These are phyloP conservation scores for Dentipellis fragilis DNA, from an alignment of 768 basidiomycete species.

Conservation along the genomic window DNA sequence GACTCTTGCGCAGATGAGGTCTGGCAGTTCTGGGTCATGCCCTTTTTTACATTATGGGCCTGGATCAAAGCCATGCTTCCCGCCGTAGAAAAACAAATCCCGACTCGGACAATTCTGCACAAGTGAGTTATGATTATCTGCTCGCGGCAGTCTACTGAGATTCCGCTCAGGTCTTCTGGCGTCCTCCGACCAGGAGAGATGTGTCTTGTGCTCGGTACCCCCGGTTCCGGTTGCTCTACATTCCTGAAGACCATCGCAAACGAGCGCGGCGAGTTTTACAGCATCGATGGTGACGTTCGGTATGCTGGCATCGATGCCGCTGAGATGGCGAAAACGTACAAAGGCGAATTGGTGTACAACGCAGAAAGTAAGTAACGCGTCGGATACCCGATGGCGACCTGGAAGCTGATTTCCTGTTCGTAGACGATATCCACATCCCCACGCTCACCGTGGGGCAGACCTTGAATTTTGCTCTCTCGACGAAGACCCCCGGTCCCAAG, in stretches of 20 bases:
- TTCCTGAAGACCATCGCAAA: conserved; percentile 83
- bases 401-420: conserved; percentile 12
- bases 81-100: background rate
- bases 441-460: conserved; percentile 79
- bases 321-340: conserved; percentile 73
- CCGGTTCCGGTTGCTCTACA: conserved; percentile 66
- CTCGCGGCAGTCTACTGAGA: conserved; percentile 30
- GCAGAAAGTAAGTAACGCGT: conserved; percentile 43
- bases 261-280: conserved; percentile 53
- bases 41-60: conserved; percentile 2
- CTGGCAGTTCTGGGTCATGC: conserved; percentile 13
- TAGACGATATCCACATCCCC: conserved; percentile 77
- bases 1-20: conserved; percentile 5
- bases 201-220: conserved; percentile 25
- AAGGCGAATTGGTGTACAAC: conserved; percentile 75
- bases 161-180: conserved; percentile 67
- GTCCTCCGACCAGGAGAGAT: conserved; percentile 13
- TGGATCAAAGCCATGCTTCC: conserved; percentile 1
- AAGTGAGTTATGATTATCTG: background rate
- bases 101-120: conserved; percentile 9
- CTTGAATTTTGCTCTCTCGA: conserved; percentile 59
- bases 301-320: conserved; percentile 74
- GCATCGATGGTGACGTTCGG: conserved; percentile 58
- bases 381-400: background rate
- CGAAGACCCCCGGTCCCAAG: conserved; percentile 68